These are phyloP conservation scores for Gossypium davidsonii DNA, from an alignment of 441 rosid genomes.

Conservation along the genomic window DNA sequence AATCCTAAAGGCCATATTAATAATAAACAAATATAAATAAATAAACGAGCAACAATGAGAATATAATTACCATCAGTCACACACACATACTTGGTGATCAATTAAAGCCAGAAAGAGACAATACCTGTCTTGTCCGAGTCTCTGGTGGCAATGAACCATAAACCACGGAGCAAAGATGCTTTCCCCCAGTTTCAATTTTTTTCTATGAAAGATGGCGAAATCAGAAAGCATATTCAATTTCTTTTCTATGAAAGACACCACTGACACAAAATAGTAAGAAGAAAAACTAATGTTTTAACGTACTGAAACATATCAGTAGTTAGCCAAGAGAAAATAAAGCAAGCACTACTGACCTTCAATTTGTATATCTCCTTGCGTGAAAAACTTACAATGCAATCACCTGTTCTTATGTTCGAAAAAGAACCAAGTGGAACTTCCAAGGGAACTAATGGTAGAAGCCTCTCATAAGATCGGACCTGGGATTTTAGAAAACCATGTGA, in stretches of 20 bases:
- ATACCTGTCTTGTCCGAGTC: conserved; percentile 93
- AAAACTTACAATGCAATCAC: conserved; percentile 85
- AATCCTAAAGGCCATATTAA: conserved; percentile 30
- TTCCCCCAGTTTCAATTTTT: conserved; percentile 54
- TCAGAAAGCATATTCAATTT: not conserved
- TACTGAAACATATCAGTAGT: not conserved
- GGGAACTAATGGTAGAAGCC: conserved; percentile 83
- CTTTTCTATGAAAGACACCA: not conserved
- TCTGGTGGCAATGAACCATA: conserved; percentile 91
- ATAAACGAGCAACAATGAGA: not conserved
- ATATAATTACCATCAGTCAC: not conserved
- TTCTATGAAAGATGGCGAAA: conserved; percentile 34
- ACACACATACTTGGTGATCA: not conserved
- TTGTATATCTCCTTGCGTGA: conserved; percentile 60
- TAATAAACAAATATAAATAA: not conserved
- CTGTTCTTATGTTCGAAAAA: conserved; percentile 54
- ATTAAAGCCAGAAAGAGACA: conserved; percentile 16
- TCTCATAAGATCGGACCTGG: conserved; percentile 63
- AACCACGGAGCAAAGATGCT: conserved; percentile 88
- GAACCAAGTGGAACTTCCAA: conserved; percentile 52
- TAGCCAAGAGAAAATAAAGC: conserved; percentile 5
- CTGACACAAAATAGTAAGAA: not conserved
- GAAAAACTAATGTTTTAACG: not conserved
- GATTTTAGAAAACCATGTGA: conserved; percentile 16
- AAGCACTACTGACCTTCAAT: conserved; percentile 48